A percentile compares a stretch with the other conserved stretches of the same genome.
phyloP scores from a whole-genome alignment of 805 yeast genomes.

The Pichia scutulata region DNA sequence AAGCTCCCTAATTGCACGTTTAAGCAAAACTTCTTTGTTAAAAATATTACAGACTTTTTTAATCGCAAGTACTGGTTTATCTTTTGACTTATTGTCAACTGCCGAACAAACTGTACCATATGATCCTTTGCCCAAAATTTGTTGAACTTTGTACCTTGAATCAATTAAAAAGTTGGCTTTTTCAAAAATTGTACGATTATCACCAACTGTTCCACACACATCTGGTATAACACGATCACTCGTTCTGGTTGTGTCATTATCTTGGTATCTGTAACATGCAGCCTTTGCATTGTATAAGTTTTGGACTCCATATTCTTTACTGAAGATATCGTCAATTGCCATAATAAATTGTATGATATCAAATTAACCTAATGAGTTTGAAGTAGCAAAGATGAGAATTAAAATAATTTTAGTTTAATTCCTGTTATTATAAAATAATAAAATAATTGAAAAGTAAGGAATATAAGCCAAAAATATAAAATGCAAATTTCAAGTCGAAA shows the following conservation, averaged over 20 bases:
- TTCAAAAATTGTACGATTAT: conserved; percentile 32
- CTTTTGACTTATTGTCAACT: conserved; percentile 37
- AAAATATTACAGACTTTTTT: conserved; percentile 74
- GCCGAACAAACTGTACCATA: conserved; percentile 85
- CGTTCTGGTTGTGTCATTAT: not conserved
- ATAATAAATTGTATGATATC: not conserved
- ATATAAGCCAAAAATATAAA: too few species aligned
- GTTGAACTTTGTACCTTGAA: conserved; percentile 47
- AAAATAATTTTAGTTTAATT: not conserved
- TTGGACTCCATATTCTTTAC: conserved; percentile 1
- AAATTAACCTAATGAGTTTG: not conserved
- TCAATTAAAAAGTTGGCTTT: conserved; percentile 57
- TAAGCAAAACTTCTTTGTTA: conserved; percentile 54
- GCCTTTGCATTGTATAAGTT: conserved; percentile 1
- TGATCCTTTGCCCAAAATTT: conserved; percentile 72
- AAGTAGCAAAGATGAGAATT: not conserved
- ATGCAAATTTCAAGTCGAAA: not conserved
- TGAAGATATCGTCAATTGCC: conserved; percentile 2
- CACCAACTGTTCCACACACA: not conserved
- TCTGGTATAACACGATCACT: not conserved
- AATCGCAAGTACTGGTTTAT: conserved; percentile 50
- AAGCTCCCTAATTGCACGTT: conserved; percentile 78
- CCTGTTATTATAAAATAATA: not conserved
- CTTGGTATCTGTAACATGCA: not conserved
- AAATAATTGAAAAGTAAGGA: too few species aligned